A percentile compares a stretch with the other conserved stretches of the same genome.
These are phyloP conservation scores for Prunus yedoensis DNA, from an alignment of 331 rosid genomes.

Conservation along the genomic window DNA sequence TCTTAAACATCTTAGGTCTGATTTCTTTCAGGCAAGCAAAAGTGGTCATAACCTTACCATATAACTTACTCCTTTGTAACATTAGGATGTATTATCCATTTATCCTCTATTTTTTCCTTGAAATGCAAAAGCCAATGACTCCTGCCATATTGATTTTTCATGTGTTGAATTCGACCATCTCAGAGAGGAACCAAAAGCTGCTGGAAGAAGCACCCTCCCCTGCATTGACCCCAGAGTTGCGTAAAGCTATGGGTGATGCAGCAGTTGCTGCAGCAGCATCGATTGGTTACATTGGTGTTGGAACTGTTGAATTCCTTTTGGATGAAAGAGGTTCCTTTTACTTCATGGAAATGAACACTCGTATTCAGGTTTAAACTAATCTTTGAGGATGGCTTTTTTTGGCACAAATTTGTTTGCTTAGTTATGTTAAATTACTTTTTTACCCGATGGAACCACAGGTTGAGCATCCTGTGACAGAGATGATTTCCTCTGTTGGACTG, in stretches of 20 bases:
- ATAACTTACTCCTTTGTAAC: not conserved
- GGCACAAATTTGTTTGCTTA: not conserved
- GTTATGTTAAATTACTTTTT: conserved; percentile 10
- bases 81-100: not conserved
- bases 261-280: conserved; percentile 97
- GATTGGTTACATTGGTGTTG: conserved; percentile 92
- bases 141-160: not conserved
- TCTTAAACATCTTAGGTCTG: not conserved
- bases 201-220: conserved; percentile 99
- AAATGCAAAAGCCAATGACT: not conserved
- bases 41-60: not conserved
- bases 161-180: conserved; percentile 10
- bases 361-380: conserved; percentile 73
- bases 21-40: not conserved
- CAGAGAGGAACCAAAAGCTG: conserved; percentile 96
- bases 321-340: conserved; percentile 98
- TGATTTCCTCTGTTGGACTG: conserved; percentile 93
- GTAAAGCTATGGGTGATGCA: conserved; percentile 99
- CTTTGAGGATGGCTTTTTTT: conserved; percentile 15
- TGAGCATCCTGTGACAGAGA: conserved; percentile 99
- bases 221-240: conserved; percentile 85
- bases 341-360: conserved; percentile 99
- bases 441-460: conserved; percentile 44
- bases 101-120: not conserved
- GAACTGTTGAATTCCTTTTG: conserved; percentile 93